A percentile compares a stretch with the other conserved stretches of the same genome.
Conservation (phyloP, 1,284 basidiomycete genomes). For the Ganoderma multipileum region DNA sequence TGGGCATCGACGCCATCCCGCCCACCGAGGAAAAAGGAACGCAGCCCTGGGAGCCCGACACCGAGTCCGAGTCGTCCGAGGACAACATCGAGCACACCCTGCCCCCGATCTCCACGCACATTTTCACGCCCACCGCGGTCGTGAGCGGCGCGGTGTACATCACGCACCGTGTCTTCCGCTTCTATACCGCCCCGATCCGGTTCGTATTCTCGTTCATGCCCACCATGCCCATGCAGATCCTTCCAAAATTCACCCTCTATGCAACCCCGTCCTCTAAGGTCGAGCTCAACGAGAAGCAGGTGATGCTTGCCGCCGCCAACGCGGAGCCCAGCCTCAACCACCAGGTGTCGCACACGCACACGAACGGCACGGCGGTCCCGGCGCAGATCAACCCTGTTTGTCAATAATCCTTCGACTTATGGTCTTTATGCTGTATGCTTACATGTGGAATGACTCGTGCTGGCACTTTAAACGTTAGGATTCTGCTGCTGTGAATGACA, state of each 20-base stretch:
- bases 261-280: constrained; percentile 10
- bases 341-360: constrained; percentile 14
- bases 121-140: constrained; percentile 33
- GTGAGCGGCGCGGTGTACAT: constrained; percentile 35
- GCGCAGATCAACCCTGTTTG: constrained; percentile 52
- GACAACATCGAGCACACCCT: constrained; percentile 19
- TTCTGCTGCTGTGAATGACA: constrained; percentile 40
- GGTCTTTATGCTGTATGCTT: constrained; percentile 47
- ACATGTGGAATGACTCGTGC: constrained; percentile 49
- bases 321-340: constrained; percentile 25
- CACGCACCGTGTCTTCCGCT: constrained; percentile 37
- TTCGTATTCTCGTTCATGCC: constrained; percentile 41
- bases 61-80: constrained; percentile 22
- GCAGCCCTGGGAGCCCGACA: constrained; percentile 27
- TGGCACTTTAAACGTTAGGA: constrained; percentile 54
- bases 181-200: constrained; percentile 41
- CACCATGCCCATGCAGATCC: constrained; percentile 22
- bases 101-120: constrained; percentile 14
- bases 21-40: constrained; percentile 35
- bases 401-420: constrained; percentile 51
- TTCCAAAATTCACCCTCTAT: constrained; percentile 24
- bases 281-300: constrained; percentile 24
- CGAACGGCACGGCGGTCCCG: constrained; percentile 30
- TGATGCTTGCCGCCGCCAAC: constrained; percentile 16
- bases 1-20: constrained; percentile 34